Percentiles rank a stretch among this genome's conserved stretches.
These are phyloP conservation scores for Ramaria rubella DNA, from an alignment of 768 basidiomycete genomes.

Conservation along the genomic window DNA sequence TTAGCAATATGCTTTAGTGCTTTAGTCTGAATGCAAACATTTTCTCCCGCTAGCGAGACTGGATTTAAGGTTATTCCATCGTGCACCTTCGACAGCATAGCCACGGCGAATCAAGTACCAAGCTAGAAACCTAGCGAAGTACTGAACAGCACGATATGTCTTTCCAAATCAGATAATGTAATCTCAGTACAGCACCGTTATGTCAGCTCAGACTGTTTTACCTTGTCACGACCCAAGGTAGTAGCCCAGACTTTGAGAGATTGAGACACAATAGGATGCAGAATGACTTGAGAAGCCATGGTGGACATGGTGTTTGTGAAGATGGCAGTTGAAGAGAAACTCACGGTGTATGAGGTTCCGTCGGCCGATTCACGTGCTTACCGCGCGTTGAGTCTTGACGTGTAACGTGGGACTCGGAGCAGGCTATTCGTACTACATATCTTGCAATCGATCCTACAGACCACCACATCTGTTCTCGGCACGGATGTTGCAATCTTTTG, in stretches of 20 bases:
- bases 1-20: background rate
- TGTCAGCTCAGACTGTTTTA: conserved; percentile 21
- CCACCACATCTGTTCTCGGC: background rate
- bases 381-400: background rate
- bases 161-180: conserved; percentile 25
- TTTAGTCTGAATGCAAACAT: conserved; percentile 42
- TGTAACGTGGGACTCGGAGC: background rate
- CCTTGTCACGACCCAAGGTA: conserved; percentile 90
- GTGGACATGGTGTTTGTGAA: conserved; percentile 24
- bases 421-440: no score
- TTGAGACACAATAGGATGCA: conserved; percentile 78
- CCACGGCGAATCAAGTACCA: conserved; percentile 73
- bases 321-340: background rate
- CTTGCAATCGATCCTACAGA: no score
- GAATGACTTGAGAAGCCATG: conserved; percentile 67
- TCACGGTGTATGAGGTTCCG: background rate
- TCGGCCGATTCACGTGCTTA: conserved; percentile 6
- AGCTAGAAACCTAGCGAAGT: conserved; percentile 81
- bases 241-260: conserved; percentile 71
- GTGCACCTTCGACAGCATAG: conserved; percentile 58
- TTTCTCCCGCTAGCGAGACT: conserved; percentile 84
- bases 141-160: conserved; percentile 89
- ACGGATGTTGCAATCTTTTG: background rate
- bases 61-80: conserved; percentile 79
- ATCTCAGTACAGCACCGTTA: conserved; percentile 1